phyloP scores from a whole-genome alignment of 768 basidiomycete species.

The Xerocomellus intermedius region DNA sequence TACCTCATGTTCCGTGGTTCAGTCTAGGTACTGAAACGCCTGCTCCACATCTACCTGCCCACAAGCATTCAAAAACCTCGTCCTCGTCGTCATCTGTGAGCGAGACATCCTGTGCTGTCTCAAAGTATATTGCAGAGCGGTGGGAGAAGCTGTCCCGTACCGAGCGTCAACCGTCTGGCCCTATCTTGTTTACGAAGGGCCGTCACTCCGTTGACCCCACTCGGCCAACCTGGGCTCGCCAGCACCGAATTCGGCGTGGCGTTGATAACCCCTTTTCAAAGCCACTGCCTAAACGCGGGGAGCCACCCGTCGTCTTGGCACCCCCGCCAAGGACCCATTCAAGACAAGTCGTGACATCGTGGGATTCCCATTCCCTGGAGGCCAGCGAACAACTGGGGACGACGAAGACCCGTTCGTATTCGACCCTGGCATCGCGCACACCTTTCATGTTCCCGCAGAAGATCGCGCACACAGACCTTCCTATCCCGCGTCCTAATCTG shows the following conservation, averaged over 20 bases:
- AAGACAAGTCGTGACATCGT: constrained; percentile 14
- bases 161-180: constrained; percentile 24
- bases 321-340: constrained; percentile 34
- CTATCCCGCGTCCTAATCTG: constrained; percentile 51
- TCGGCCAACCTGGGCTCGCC: constrained; percentile 52
- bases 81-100: constrained; percentile 12
- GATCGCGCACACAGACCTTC: constrained; percentile 49
- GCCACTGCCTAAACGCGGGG: constrained; percentile 22
- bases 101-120: constrained; percentile 22
- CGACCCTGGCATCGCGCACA: constrained; percentile 14
- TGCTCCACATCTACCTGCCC: constrained; percentile 4
- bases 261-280: constrained; percentile 52
- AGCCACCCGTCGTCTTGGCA: constrained; percentile 23
- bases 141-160: constrained; percentile 29
- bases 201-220: constrained; percentile 22
- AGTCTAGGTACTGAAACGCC: constrained; percentile 7
- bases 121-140: constrained; percentile 30
- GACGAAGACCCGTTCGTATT: constrained; percentile 19
- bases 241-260: constrained; percentile 46
- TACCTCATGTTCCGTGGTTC: constrained; percentile 64
- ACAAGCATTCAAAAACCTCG: constrained; percentile 4
- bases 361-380: constrained; percentile 36
- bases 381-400: constrained; percentile 30
- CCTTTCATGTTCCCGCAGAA: constrained; percentile 39
- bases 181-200: constrained; percentile 17